Conservation (phyloP, 1,139 yeast genomes). For the Scheffersomyces cryptocercus region DNA sequence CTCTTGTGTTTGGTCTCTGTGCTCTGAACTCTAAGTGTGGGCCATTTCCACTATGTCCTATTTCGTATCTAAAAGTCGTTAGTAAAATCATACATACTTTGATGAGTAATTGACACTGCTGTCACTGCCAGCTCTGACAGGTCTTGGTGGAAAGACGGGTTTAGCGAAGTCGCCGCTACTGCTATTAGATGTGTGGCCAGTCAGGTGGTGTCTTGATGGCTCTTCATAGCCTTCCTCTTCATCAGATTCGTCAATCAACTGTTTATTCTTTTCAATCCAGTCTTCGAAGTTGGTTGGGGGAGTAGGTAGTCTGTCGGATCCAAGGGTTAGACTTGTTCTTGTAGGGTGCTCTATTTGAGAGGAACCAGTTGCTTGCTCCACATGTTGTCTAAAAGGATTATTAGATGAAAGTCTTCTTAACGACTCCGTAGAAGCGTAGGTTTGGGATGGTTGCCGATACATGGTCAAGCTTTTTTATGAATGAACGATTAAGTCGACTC, state of each 20-base stretch:
- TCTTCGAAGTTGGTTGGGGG: slow-evolving; percentile 38
- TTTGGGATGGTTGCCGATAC: slow-evolving; percentile 45
- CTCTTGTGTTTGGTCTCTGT: too few relatives aligned
- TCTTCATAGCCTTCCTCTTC: slow-evolving; percentile 30
- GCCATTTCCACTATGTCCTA: too few relatives aligned
- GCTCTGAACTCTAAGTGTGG: too few relatives aligned
- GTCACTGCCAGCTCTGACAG: slow-evolving; percentile 40
- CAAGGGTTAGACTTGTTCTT: not conserved
- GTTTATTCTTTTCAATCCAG: slow-evolving; percentile 54
- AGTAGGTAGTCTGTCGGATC: slow-evolving; percentile 18
- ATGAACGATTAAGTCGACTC: too few relatives aligned
- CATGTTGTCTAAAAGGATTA: slow-evolving; percentile 53
- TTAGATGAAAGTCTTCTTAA: slow-evolving; percentile 55
- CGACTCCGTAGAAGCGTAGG: slow-evolving; percentile 36
- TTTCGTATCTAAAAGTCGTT: not conserved
- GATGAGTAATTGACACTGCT: slow-evolving; percentile 37
- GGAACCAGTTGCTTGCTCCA: slow-evolving; percentile 1
- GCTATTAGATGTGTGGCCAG: slow-evolving; percentile 5
- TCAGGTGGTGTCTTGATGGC: slow-evolving; percentile 1
- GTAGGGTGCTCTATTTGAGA: slow-evolving; percentile 15
- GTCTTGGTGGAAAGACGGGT: slow-evolving; percentile 30
- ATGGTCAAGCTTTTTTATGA: slow-evolving; percentile 14
- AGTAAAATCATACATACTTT: slow-evolving; percentile 27
- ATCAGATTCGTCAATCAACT: slow-evolving; percentile 43
- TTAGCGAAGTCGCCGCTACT: slow-evolving; percentile 7